A percentile compares a stretch with the other conserved stretches of the same genome.
phyloP scores from a whole-genome alignment of 2,329 filamentous ascomycete species.

The Basipetospora sp. region DNA sequence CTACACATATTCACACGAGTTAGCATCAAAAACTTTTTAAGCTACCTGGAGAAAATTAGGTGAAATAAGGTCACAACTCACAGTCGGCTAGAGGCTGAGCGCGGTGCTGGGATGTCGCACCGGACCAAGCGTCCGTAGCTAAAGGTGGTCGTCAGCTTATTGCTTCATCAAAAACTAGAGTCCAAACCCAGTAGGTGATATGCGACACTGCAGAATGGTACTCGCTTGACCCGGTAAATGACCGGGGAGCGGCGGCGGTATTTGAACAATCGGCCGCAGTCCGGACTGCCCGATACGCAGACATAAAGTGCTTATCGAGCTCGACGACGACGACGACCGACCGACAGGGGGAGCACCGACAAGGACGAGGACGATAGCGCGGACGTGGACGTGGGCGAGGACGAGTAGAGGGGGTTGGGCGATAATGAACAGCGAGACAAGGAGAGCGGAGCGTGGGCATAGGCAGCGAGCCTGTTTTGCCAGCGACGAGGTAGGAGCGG shows the following conservation, averaged over 20 bases:
- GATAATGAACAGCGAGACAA: slow-evolving; percentile 1
- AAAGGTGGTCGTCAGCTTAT: slow-evolving; percentile 9
- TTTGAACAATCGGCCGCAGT: too few relatives aligned
- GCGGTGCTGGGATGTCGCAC: slow-evolving; percentile 92
- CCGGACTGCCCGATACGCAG: too few relatives aligned
- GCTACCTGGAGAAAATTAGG: too few relatives aligned
- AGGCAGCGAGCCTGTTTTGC: too few relatives aligned
- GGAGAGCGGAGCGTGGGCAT: slow-evolving; percentile 2
- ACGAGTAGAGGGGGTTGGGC: slow-evolving; percentile 16
- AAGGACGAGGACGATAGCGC: slow-evolving; percentile 18
- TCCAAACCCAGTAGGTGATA: slow-evolving; percentile 1
- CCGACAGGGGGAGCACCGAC: slow-evolving; percentile 13
- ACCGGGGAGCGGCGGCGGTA: neutral
- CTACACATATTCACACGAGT: too few relatives aligned
- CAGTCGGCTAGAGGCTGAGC: slow-evolving; percentile 87
- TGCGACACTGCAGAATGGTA: slow-evolving; percentile 1
- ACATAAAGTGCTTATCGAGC: slow-evolving; percentile 2
- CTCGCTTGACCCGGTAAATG: neutral
- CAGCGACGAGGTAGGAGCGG: neutral
- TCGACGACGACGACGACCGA: slow-evolving; percentile 22
- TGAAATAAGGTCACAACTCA: slow-evolving; percentile 42
- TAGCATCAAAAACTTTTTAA: neutral
- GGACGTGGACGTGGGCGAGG: slow-evolving; percentile 22
- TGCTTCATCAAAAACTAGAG: neutral
- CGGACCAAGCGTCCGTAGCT: slow-evolving; percentile 96